A percentile compares a stretch with the other conserved stretches of the same genome.
These are phyloP conservation scores for Ambispora gerdemannii DNA, from an alignment of 192 early-diverging fungal genomes.

Conservation along the genomic window DNA sequence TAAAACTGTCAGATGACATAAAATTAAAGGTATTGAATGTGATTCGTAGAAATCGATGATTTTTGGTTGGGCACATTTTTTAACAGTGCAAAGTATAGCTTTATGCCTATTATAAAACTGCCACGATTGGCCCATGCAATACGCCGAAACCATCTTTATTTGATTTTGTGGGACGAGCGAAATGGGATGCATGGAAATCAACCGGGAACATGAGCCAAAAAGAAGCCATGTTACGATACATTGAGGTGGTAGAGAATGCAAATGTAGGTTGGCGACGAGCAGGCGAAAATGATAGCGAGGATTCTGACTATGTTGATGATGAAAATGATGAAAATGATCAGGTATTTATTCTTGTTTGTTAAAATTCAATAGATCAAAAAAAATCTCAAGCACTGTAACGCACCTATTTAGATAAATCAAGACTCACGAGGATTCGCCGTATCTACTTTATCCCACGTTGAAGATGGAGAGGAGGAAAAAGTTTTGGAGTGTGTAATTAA, in stretches of 20 bases:
- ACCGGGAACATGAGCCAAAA: constrained; percentile 28
- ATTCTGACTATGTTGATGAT: constrained; percentile 34
- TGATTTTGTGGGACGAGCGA: constrained; percentile 42
- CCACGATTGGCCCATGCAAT: constrained; percentile 40
- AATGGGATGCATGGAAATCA: constrained; percentile 48
- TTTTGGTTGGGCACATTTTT: background rate
- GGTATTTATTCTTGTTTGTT: background rate
- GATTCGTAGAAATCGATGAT: background rate
- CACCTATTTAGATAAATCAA: background rate
- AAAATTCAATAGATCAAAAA: background rate
- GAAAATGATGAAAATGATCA: constrained; percentile 29
- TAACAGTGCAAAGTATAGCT: constrained; percentile 26
- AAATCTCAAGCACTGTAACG: background rate
- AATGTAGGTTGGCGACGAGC: constrained; percentile 22
- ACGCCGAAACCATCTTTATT: constrained; percentile 37
- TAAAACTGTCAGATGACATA: constrained; percentile 9
- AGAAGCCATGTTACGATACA: constrained; percentile 24
- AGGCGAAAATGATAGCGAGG: constrained; percentile 30
- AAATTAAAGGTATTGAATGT: constrained; percentile 11
- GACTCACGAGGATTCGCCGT: constrained; percentile 1
- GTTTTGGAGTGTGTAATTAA: background rate
- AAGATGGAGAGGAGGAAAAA: background rate
- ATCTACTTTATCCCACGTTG: constrained; percentile 18
- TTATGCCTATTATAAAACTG: constrained; percentile 41
- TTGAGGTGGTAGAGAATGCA: constrained; percentile 1